Percentiles rank a stretch among this genome's conserved stretches.
Evolutionary conservation across 2,329 filamentous ascomycete species (phyloP).

Genomic region (Exophiala xenobiotica): DNA sequence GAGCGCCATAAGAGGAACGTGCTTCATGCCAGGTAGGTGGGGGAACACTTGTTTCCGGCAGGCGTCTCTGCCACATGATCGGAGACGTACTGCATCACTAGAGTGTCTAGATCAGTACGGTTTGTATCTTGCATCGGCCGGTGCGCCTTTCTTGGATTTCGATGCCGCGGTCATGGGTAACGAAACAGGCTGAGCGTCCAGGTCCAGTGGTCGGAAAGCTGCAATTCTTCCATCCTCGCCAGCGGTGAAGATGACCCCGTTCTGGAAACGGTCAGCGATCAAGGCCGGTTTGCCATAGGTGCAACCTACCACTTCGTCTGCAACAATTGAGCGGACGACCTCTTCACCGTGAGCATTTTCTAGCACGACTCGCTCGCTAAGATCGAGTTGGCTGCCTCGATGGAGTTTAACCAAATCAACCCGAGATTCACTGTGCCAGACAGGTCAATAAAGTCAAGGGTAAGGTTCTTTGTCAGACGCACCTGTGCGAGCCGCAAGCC

Average conservation of each 20-base stretch:
- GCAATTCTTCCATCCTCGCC: slow-evolving; percentile 43
- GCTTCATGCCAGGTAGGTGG: too few species aligned
- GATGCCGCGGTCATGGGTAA: slow-evolving; percentile 9
- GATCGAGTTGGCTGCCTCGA: slow-evolving; percentile 37
- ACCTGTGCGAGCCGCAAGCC: slow-evolving; percentile 30
- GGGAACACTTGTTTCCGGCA: too few species aligned
- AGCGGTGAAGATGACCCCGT: slow-evolving; percentile 44
- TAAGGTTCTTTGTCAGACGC: background rate
- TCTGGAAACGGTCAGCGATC: slow-evolving; percentile 29
- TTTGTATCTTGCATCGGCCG: slow-evolving; percentile 23
- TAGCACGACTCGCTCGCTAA: slow-evolving; percentile 42
- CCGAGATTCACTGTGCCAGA: slow-evolving; percentile 22
- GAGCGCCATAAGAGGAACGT: too few species aligned
- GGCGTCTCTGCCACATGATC: too few species aligned
- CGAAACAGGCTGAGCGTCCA: background rate
- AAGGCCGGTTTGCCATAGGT: background rate
- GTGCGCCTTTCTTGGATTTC: slow-evolving; percentile 22
- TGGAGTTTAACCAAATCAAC: slow-evolving; percentile 42
- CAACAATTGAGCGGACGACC: slow-evolving; percentile 46
- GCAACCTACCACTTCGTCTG: slow-evolving; percentile 47
- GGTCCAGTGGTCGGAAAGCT: slow-evolving; percentile 18
- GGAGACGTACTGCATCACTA: too few species aligned
- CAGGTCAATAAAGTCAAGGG: background rate
- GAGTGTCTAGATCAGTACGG: slow-evolving; percentile 30
- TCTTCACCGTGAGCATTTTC: slow-evolving; percentile 51